These are phyloP conservation scores for Candida railenensis DNA, from an alignment of 805 yeast genomes.

Conservation along the genomic window DNA sequence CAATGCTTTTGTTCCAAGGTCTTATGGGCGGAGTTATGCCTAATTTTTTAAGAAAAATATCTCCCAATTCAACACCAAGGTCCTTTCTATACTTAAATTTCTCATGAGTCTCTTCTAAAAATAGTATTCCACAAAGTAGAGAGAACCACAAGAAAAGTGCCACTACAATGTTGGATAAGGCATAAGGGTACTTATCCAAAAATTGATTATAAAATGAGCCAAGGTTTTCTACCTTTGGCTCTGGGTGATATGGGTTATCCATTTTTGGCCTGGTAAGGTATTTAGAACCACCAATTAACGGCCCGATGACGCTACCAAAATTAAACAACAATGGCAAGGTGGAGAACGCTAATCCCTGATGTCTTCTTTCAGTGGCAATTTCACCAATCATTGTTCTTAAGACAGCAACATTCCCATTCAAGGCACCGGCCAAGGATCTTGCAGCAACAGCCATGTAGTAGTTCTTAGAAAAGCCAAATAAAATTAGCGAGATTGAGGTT, in stretches of 20 bases:
- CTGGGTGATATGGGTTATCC: slow-evolving; percentile 14
- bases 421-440: slow-evolving; percentile 25
- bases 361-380: slow-evolving; percentile 27
- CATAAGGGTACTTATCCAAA: slow-evolving; percentile 33
- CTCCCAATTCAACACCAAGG: slow-evolving; percentile 38
- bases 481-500: slow-evolving; percentile 19
- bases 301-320: slow-evolving; percentile 31
- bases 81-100: slow-evolving; percentile 22
- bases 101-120: slow-evolving; percentile 38
- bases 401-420: slow-evolving; percentile 33
- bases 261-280: slow-evolving; percentile 25
- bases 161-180: slow-evolving; percentile 37
- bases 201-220: slow-evolving; percentile 23
- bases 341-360: slow-evolving; percentile 30
- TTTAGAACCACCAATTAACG: slow-evolving; percentile 30
- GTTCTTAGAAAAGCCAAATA: slow-evolving; percentile 28
- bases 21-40: slow-evolving; percentile 27
- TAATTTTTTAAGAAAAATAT: slow-evolving; percentile 21
- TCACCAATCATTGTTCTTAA: slow-evolving; percentile 32
- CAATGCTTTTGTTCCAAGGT: slow-evolving; percentile 23
- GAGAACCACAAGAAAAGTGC: slow-evolving; percentile 24
- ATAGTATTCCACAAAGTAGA: slow-evolving; percentile 29
- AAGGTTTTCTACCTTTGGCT: background rate
- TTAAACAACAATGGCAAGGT: slow-evolving; percentile 31
- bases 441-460: slow-evolving; percentile 29